These are phyloP conservation scores for Rutstroemia sp. DNA, from an alignment of 2,329 filamentous ascomycete genomes.

Conservation along the genomic window DNA sequence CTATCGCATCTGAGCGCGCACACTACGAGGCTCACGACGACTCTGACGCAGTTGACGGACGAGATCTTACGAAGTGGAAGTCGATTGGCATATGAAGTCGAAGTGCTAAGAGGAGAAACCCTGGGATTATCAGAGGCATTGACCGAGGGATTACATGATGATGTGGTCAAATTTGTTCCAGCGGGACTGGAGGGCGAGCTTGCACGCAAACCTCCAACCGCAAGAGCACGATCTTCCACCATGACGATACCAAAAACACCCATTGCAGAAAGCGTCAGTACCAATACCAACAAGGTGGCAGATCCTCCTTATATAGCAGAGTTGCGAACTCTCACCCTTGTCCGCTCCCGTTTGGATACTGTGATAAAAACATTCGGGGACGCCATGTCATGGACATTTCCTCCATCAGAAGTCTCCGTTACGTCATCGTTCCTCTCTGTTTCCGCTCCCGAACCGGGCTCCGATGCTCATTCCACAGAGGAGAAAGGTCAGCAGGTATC, in stretches of 20 bases:
- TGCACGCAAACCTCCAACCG: conserved; percentile 14
- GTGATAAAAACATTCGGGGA: conserved; percentile 90
- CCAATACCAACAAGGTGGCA: conserved; percentile 15
- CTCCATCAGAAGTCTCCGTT: conserved; percentile 78
- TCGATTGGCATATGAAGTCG: conserved; percentile 87
- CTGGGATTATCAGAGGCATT: conserved; percentile 72
- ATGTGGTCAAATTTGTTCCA: conserved; percentile 67
- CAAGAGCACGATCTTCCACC: conserved; percentile 23
- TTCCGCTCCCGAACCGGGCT: conserved; percentile 71
- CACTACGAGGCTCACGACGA: conserved; percentile 72
- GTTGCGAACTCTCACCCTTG: conserved; percentile 73
- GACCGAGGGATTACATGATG: conserved; percentile 61
- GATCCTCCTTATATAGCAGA: conserved; percentile 67
- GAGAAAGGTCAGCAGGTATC: conserved; percentile 83
- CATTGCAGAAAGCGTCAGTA: conserved; percentile 18
- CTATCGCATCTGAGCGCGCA: conserved; percentile 84
- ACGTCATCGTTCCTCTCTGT: conserved; percentile 84
- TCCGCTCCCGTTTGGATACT: conserved; percentile 75
- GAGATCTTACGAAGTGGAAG: conserved; percentile 88
- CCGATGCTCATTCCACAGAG: conserved; percentile 62
- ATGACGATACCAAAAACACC: conserved; percentile 22
- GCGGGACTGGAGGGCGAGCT: conserved; percentile 30
- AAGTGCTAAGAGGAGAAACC: conserved; percentile 83
- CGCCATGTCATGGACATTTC: conserved; percentile 91
- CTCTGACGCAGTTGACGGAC: conserved; percentile 83